Evolutionary conservation across 2,329 filamentous ascomycete species (phyloP).

Genomic region (Exophiala mesophila): DNA sequence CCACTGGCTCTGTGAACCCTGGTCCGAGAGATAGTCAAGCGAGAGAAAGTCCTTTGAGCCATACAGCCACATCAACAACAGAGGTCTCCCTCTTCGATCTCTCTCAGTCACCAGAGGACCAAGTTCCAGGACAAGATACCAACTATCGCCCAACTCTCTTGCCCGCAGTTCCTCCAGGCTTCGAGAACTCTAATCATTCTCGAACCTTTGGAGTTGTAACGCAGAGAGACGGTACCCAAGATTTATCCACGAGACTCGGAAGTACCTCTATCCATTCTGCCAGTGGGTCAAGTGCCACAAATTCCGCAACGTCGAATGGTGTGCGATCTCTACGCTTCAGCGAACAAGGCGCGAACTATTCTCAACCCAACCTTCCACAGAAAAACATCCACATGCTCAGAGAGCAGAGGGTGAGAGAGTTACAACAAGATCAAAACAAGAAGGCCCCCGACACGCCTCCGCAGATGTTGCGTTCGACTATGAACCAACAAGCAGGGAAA

Average conservation of each 20-base stretch:
- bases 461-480: conserved; percentile 17
- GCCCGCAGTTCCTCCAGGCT: not conserved
- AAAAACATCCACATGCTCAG: not conserved
- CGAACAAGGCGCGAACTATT: not conserved
- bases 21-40: no score
- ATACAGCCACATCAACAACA: no score
- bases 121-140: no score
- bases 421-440: conserved; percentile 9
- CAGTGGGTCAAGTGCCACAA: not conserved
- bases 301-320: not conserved
- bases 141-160: no score
- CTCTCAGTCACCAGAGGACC: no score
- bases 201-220: no score
- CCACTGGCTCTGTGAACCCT: no score
- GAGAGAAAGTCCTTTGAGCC: no score
- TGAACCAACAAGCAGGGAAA: conserved; percentile 20
- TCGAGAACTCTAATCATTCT: not conserved
- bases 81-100: no score
- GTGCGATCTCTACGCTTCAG: not conserved
- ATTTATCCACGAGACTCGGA: no score
- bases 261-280: not conserved
- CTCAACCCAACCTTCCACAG: not conserved
- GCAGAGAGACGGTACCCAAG: not conserved
- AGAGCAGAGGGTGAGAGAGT: not conserved
- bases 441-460: conserved; percentile 7